Base-by-base conservation (phyloP, 2,329 filamentous ascomycete species). In the Xylariaceae sp. region DNA sequence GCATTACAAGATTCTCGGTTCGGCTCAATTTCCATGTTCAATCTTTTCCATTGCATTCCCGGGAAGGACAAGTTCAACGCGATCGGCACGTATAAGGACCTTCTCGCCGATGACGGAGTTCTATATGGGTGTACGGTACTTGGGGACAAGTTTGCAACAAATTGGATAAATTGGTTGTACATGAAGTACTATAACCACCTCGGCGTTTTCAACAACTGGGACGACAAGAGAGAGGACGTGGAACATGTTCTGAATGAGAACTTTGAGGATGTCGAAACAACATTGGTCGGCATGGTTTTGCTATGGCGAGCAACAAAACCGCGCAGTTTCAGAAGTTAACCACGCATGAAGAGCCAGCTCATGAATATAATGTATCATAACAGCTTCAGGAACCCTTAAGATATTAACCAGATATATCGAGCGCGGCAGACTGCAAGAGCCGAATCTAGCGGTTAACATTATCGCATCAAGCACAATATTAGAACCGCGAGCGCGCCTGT, bases 21-120 rank as follows among this genome's bases (percentile, higher is more conserved):
- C 53, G 68, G 73, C 54, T 71, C 71, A 1, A 69, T 77, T 44
- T 69, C 68, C 12, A 63, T 73, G 58, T 72, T 71, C 55, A 74
- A 71, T 53, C 52, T 74, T 5, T 60, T 74, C 14, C 72, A 75
- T 55, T 74, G 72, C 55, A 52, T 75, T 10, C 71, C 71, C 0
- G 65, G 64, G 0, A 42, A 48, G 4, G 49, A 51, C 5, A 71
- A 73, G 53, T 48, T 63, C 11, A 41, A 32, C 11, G 60, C 70
- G 2, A 62, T 74, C 17, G 47, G 39, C 6, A 57, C 60, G 5
- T 61, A 69, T 42, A 70, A 67, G 53, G 50, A 55, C 1, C 48
- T 65, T 6, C 54, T 74, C 10, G 59, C 52, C 11, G 60, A 65
- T 1, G 58, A 66, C n/a, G 71, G 72, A 5, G 66, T 68, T 1